phyloP scores from a whole-genome alignment of 2,329 filamentous ascomycete species.

The Colletotrichum sp. region DNA sequence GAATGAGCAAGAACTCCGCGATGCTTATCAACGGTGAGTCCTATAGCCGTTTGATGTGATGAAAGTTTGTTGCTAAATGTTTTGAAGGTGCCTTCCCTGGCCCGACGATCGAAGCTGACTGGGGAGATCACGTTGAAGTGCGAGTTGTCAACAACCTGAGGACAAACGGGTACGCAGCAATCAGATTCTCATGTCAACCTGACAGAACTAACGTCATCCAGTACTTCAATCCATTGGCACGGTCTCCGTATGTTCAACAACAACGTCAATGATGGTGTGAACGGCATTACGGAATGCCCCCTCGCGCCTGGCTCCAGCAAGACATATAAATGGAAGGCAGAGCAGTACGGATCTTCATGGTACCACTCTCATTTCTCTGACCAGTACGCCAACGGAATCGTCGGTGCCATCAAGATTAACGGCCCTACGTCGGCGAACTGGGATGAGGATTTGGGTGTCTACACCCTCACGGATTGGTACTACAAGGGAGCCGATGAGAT shows the following conservation, averaged over 20 bases:
- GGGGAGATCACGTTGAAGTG: conserved; percentile 60
- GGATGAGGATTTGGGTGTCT: conserved; percentile 65
- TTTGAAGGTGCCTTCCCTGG: conserved; percentile 23
- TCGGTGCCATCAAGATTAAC: conserved; percentile 55
- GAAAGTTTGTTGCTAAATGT: neutral
- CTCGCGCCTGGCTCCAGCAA: conserved; percentile 38
- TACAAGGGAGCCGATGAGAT: conserved; percentile 38
- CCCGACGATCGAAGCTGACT: conserved; percentile 57
- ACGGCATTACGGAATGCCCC: conserved; percentile 46
- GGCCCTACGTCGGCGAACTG: conserved; percentile 52
- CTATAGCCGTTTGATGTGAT: neutral
- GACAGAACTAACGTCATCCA: neutral
- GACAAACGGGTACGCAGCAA: conserved; percentile 36
- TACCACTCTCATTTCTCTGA: conserved; percentile 58
- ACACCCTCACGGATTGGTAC: conserved; percentile 61
- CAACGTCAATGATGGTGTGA: conserved; percentile 52
- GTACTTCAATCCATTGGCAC: conserved; percentile 56
- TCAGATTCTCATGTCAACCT: neutral
- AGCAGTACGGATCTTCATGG: conserved; percentile 41
- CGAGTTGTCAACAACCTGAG: conserved; percentile 71
- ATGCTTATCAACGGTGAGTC: conserved; percentile 27
- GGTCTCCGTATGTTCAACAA: conserved; percentile 49
- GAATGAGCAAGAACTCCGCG: conserved; percentile 22
- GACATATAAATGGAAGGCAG: conserved; percentile 41
- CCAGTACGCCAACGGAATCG: conserved; percentile 57